These are phyloP conservation scores for Albophoma yamanashiensis DNA, from an alignment of 2,329 filamentous ascomycete genomes.

Conservation along the genomic window DNA sequence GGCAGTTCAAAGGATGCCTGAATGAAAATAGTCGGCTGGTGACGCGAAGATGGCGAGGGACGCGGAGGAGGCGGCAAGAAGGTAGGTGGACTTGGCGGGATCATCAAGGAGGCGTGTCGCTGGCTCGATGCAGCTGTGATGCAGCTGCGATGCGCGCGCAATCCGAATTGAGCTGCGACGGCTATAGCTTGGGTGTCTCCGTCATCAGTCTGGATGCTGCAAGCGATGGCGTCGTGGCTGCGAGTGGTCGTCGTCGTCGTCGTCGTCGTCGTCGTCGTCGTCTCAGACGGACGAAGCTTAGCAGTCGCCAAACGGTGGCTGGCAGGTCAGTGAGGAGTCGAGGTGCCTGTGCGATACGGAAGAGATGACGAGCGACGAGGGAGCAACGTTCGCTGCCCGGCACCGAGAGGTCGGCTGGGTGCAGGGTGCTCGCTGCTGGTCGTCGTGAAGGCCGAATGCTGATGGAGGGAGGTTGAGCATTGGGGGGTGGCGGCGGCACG, in stretches of 20 bases:
- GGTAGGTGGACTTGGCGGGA: conserved; percentile 2
- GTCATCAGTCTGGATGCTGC: background rate
- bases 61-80: background rate
- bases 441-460: conserved; percentile 10
- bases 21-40: background rate
- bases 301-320: background rate
- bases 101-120: background rate
- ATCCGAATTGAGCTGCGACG: background rate
- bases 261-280: too few relatives aligned
- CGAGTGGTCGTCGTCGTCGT: background rate
- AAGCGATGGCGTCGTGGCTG: background rate
- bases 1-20: background rate
- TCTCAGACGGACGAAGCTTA: too few relatives aligned
- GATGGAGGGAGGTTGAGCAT: conserved; percentile 16
- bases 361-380: background rate
- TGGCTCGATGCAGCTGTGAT: background rate
- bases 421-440: background rate
- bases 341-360: background rate
- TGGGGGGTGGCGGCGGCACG: conserved; percentile 3
- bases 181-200: background rate
- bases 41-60: background rate
- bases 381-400: background rate
- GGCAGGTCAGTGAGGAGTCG: background rate
- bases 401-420: background rate
- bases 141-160: background rate